phyloP scores from a whole-genome alignment of 2,329 filamentous ascomycete genomes.

The Zasmidium cellare region DNA sequence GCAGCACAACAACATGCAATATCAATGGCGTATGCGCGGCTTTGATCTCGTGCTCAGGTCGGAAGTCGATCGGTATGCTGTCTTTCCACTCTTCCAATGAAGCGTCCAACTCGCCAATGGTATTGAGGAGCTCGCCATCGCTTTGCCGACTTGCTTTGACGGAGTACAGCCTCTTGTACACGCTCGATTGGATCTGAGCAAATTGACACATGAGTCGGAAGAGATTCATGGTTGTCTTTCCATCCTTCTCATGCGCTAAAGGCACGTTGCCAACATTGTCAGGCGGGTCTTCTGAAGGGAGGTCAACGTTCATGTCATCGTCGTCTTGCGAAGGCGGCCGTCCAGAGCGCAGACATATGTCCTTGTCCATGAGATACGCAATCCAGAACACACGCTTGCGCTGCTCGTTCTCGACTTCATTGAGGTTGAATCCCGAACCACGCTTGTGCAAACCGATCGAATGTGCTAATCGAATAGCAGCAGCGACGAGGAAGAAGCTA shows the following conservation, averaged over 20 bases:
- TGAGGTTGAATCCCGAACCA: conserved; percentile 88
- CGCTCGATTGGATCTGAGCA: conserved; percentile 85
- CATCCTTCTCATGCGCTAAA: conserved; percentile 63
- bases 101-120: conserved; percentile 88
- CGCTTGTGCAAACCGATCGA: conserved; percentile 95
- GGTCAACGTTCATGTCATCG: conserved; percentile 90
- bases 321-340: conserved; percentile 72
- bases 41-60: conserved; percentile 96
- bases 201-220: conserved; percentile 93
- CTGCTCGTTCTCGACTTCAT: conserved; percentile 91
- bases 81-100: conserved; percentile 93
- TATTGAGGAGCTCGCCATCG: conserved; percentile 89
- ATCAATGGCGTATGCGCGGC: conserved; percentile 91
- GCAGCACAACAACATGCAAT: conserved; percentile 87
- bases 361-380: conserved; percentile 71
- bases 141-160: conserved; percentile 89
- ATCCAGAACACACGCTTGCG: conserved; percentile 78
- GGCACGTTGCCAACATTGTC: conserved; percentile 96
- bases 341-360: conserved; percentile 71
- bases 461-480: conserved; percentile 86
- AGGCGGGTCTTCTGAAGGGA: conserved; percentile 84
- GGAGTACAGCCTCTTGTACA: conserved; percentile 91
- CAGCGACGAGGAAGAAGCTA: conserved; percentile 84
- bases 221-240: conserved; percentile 89
- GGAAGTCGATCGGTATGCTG: conserved; percentile 88